Evolutionary conservation across 305 asterid genomes (phyloP).

Genomic region (Fraxinus dipetala): DNA sequence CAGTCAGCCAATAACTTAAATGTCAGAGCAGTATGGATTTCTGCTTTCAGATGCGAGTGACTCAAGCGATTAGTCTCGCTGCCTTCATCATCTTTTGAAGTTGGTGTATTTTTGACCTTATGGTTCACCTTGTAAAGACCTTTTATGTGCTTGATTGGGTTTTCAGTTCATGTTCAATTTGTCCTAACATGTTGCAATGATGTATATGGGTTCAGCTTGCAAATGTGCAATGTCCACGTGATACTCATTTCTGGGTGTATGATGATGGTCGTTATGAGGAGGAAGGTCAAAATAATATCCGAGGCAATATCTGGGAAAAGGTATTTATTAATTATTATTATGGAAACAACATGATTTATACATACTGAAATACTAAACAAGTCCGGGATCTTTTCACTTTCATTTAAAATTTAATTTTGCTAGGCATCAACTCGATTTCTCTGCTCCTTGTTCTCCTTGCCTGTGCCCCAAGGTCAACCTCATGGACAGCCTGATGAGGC

Average conservation of each 20-base stretch:
- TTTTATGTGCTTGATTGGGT: background rate
- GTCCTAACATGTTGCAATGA: slow-evolving; percentile 12
- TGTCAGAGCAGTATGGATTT: background rate
- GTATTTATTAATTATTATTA: slow-evolving; percentile 16
- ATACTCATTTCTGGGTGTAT: slow-evolving; percentile 56
- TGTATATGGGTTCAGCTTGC: slow-evolving; percentile 64
- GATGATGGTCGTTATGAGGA: slow-evolving; percentile 61
- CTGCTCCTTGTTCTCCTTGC: slow-evolving; percentile 85
- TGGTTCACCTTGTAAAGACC: slow-evolving; percentile 7
- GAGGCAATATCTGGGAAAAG: slow-evolving; percentile 60
- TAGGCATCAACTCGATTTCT: slow-evolving; percentile 87
- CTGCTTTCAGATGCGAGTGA: background rate
- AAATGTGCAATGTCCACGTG: slow-evolving; percentile 56
- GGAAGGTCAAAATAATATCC: slow-evolving; percentile 55
- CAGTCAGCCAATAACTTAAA: background rate
- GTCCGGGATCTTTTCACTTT: slow-evolving; percentile 3
- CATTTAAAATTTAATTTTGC: slow-evolving; percentile 12
- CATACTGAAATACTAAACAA: background rate
- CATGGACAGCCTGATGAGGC: slow-evolving; percentile 69
- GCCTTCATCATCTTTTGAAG: background rate
- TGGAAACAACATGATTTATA: background rate
- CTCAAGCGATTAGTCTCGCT: background rate
- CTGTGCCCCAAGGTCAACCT: slow-evolving; percentile 83
- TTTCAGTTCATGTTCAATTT: slow-evolving; percentile 6
- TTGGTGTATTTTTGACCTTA: background rate